phyloP scores from a whole-genome alignment of 352 stramenopile genomes.

The Globisporangium takayamanum region DNA sequence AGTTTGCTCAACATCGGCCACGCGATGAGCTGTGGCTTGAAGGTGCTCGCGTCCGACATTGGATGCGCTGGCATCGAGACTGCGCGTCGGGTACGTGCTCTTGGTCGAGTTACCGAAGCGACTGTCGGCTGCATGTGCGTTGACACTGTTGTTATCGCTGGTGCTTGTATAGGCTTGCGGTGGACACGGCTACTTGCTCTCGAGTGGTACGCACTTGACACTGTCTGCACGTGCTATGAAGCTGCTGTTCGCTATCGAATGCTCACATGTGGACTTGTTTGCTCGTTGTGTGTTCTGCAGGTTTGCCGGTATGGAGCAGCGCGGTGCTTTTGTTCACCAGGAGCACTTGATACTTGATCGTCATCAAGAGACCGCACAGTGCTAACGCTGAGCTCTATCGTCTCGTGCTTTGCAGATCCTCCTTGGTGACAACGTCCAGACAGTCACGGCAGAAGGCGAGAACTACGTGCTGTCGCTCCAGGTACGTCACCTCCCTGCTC shows the following conservation, averaged over 20 bases:
- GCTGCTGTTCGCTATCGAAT: no score
- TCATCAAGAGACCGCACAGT: no score
- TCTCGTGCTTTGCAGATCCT: conserved; percentile 27
- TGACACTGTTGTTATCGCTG: conserved; percentile 22
- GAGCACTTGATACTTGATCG: no score
- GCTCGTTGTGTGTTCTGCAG: conserved; percentile 20
- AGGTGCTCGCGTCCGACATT: conserved; percentile 1
- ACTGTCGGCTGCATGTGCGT: not conserved
- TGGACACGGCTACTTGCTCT: conserved; percentile 93
- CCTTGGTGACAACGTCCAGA: conserved; percentile 90
- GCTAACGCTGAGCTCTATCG: no score
- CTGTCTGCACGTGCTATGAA: not conserved
- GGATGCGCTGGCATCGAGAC: not conserved
- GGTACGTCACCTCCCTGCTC: no score
- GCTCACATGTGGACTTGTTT: no score
- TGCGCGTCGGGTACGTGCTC: not conserved
- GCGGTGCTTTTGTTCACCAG: no score
- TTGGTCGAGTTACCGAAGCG: not conserved
- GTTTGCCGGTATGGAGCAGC: no score
- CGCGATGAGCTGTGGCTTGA: not conserved
- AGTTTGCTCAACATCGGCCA: conserved; percentile 1
- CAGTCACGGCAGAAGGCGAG: conserved; percentile 93
- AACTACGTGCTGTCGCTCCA: conserved; percentile 95
- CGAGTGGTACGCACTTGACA: conserved; percentile 39
- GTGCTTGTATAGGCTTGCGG: conserved; percentile 58